A percentile compares a stretch with the other conserved stretches of the same genome.
These are phyloP conservation scores for Musa itinerans DNA, from an alignment of 176 grass and related monocot genomes.

Conservation along the genomic window DNA sequence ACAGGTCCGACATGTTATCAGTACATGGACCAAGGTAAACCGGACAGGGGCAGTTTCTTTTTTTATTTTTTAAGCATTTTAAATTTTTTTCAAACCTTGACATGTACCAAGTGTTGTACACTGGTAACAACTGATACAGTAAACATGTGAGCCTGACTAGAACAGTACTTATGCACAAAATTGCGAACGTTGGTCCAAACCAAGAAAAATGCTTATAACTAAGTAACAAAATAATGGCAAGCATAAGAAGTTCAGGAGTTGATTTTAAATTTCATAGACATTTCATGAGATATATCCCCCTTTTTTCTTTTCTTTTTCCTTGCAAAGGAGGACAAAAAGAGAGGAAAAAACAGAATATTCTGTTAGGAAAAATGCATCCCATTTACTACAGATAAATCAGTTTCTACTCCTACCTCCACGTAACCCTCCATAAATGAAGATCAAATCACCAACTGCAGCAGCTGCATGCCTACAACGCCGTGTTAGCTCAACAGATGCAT, in stretches of 20 bases:
- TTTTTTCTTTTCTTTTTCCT: no score
- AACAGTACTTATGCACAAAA: no score
- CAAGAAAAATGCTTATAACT: no score
- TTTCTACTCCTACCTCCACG: constrained; percentile 60
- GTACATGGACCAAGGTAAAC: no score
- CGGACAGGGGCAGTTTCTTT: no score
- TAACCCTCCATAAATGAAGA: constrained; percentile 97
- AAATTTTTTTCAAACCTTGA: no score
- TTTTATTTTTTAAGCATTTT: no score
- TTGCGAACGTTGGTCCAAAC: not conserved
- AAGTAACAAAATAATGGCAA: not conserved
- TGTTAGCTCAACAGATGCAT: constrained; percentile 84
- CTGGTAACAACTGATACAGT: no score
- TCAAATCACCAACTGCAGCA: constrained; percentile 92
- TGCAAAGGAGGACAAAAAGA: not conserved
- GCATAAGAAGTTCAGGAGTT: not conserved
- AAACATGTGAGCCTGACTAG: no score
- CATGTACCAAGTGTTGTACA: no score
- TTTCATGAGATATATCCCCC: no score
- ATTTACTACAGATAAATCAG: constrained; percentile 3
- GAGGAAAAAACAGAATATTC: not conserved
- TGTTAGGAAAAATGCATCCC: not conserved
- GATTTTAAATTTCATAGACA: not conserved
- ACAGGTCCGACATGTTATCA: no score
- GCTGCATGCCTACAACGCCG: constrained; percentile 91